Conservation (phyloP, 2,329 filamentous ascomycete species). For the Colletotrichum cuscutae region DNA sequence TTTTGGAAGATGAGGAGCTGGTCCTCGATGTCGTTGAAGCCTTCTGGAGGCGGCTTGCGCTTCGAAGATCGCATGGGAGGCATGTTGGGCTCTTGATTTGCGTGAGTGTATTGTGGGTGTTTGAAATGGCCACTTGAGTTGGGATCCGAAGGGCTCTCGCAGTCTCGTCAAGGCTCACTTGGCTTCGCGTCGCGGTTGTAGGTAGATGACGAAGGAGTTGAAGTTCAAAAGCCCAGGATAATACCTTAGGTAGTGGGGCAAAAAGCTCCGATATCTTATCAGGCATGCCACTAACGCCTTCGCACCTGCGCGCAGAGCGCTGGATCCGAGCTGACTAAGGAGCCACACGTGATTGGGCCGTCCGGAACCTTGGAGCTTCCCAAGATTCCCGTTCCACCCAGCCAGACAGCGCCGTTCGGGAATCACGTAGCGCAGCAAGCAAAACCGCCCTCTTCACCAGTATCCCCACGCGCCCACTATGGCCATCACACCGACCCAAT, state of each 20-base stretch:
- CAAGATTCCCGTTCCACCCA: slow-evolving; percentile 19
- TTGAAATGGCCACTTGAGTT: not conserved
- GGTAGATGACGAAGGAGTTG: slow-evolving; percentile 8
- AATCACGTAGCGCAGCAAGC: slow-evolving; percentile 40
- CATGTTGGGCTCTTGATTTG: slow-evolving; percentile 59
- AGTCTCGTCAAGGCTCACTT: not conserved
- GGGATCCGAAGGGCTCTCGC: not conserved
- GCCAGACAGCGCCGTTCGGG: slow-evolving; percentile 36
- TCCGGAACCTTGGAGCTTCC: slow-evolving; percentile 21
- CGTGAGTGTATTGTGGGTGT: not conserved
- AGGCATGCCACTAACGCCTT: not conserved
- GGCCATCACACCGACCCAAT: slow-evolving; percentile 93
- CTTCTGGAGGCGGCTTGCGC: slow-evolving; percentile 84
- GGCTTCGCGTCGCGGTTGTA: not conserved
- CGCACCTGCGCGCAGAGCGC: not conserved
- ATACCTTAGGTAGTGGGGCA: slow-evolving; percentile 10
- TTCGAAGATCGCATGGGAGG: slow-evolving; percentile 81
- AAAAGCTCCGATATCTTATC: slow-evolving; percentile 12
- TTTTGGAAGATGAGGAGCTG: slow-evolving; percentile 86
- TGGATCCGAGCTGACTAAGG: slow-evolving; percentile 28
- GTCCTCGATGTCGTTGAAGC: slow-evolving; percentile 89
- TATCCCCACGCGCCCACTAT: slow-evolving; percentile 64
- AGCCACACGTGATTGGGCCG: slow-evolving; percentile 31
- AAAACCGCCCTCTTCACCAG: slow-evolving; percentile 40
- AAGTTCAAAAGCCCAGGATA: not conserved